A percentile compares a stretch with the other conserved stretches of the same genome.
phyloP scores from a whole-genome alignment of 2,329 filamentous ascomycete genomes.

The Ambrosiella cleistominuta region DNA sequence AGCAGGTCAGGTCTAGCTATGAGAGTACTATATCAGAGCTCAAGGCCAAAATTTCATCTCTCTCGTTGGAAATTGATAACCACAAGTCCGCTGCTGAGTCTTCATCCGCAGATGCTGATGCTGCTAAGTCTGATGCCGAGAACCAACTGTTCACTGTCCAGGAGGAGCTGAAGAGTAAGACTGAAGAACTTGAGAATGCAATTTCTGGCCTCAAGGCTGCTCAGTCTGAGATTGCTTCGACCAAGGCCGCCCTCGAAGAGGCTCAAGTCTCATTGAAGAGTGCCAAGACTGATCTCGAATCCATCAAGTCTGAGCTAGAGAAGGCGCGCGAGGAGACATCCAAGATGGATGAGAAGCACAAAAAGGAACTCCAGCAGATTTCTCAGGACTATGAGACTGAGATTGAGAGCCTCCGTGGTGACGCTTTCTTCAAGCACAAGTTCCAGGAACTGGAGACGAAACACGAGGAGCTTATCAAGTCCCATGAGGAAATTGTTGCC shows the following conservation, averaged over 20 bases:
- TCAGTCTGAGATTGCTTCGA: slow-evolving; percentile 31
- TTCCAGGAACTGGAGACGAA: slow-evolving; percentile 42
- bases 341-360: slow-evolving; percentile 37
- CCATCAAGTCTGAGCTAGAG: slow-evolving; percentile 30
- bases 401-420: slow-evolving; percentile 44
- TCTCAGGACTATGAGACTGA: slow-evolving; percentile 47
- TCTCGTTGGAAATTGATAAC: slow-evolving; percentile 31
- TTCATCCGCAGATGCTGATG: slow-evolving; percentile 30
- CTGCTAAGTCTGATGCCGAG: slow-evolving; percentile 30
- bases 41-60: slow-evolving; percentile 30
- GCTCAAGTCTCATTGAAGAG: background rate
- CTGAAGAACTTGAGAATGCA: slow-evolving; percentile 23
- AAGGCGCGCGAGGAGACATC: slow-evolving; percentile 28
- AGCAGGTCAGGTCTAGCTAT: slow-evolving; percentile 32
- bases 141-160: slow-evolving; percentile 20
- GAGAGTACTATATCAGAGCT: slow-evolving; percentile 30
- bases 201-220: slow-evolving; percentile 24
- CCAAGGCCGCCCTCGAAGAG: slow-evolving; percentile 19
- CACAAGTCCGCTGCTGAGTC: slow-evolving; percentile 32
- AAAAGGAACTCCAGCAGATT: slow-evolving; percentile 38
- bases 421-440: slow-evolving; percentile 46
- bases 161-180: slow-evolving; percentile 21
- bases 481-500: slow-evolving; percentile 22
- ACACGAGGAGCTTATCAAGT: slow-evolving; percentile 31
- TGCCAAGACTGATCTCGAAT: slow-evolving; percentile 23